phyloP scores from a whole-genome alignment of 371 early-diverging fungal species.

The Parasitella parasitica region DNA sequence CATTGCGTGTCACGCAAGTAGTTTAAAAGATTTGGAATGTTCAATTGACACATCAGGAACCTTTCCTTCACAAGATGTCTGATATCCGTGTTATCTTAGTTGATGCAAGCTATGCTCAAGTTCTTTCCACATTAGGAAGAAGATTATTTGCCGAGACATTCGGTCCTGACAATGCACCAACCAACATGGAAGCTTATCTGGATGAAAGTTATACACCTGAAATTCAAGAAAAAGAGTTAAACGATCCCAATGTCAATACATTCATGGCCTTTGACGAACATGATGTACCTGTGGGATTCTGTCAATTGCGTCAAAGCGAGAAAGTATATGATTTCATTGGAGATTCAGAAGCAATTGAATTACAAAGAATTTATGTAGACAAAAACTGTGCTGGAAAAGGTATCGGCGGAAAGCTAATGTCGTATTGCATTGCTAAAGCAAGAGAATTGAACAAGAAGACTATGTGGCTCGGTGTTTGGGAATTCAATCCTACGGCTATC shows the following conservation, averaged over 20 bases:
- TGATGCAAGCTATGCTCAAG: slow-evolving; percentile 8
- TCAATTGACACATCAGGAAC: background rate
- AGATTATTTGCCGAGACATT: slow-evolving; percentile 23
- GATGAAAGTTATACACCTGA: slow-evolving; percentile 15
- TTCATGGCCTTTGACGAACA: slow-evolving; percentile 19
- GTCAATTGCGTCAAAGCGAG: slow-evolving; percentile 20
- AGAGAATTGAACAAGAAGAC: slow-evolving; percentile 22
- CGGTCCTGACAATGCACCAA: slow-evolving; percentile 6
- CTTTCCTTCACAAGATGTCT: background rate
- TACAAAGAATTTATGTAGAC: slow-evolving; percentile 32
- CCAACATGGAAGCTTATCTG: slow-evolving; percentile 18
- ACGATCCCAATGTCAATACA: slow-evolving; percentile 16
- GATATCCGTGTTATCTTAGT: background rate
- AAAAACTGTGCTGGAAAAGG: slow-evolving; percentile 24
- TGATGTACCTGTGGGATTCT: slow-evolving; percentile 20
- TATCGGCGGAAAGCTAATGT: slow-evolving; percentile 19
- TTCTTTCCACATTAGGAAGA: slow-evolving; percentile 15
- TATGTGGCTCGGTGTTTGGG: slow-evolving; percentile 42
- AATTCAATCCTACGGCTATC: slow-evolving; percentile 28
- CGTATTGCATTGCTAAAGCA: slow-evolving; percentile 9
- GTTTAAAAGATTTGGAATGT: background rate
- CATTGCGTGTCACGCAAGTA: background rate
- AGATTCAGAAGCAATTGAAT: slow-evolving; percentile 26
- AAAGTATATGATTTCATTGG: slow-evolving; percentile 25
- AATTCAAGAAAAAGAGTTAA: slow-evolving; percentile 20